Evolutionary conservation across 2,329 filamentous ascomycete species (phyloP).

Genomic region (Graphilbum ipis-grandicollis): DNA sequence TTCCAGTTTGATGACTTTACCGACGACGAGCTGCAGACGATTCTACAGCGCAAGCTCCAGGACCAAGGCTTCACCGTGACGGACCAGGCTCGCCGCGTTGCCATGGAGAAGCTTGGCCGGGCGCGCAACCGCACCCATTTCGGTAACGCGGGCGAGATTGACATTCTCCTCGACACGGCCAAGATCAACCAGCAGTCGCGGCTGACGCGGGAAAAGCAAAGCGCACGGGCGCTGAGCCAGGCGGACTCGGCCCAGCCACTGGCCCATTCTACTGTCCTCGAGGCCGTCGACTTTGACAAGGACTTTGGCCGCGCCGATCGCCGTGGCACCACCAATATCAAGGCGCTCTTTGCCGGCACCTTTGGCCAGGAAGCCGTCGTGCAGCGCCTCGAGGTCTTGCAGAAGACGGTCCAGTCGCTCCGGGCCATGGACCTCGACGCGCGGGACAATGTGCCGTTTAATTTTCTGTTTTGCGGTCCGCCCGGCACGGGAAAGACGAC

Average conservation of each 20-base stretch:
- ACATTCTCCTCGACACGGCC: conserved; percentile 44
- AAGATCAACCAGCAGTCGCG: conserved; percentile 24
- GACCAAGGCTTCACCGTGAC: conserved; percentile 34
- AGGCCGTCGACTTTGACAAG: conserved; percentile 36
- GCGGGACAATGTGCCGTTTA: conserved; percentile 42
- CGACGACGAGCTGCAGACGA: conserved; percentile 35
- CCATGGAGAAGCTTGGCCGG: conserved; percentile 40
- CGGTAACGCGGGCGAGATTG: conserved; percentile 59
- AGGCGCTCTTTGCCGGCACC: conserved; percentile 35
- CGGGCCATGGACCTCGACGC: conserved; percentile 34
- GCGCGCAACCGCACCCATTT: conserved; percentile 48
- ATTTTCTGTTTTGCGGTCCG: conserved; percentile 51
- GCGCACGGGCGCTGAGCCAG: no score
- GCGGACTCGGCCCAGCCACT: no score
- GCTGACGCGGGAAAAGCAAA: conserved; percentile 7
- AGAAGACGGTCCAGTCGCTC: conserved; percentile 32
- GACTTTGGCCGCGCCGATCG: conserved; percentile 35
- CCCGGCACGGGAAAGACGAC: conserved; percentile 51
- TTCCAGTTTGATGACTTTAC: conserved; percentile 56
- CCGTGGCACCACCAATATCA: conserved; percentile 25
- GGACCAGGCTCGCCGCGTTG: conserved; percentile 30
- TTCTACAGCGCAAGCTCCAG: conserved; percentile 47
- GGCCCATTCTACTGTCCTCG: conserved; percentile 8
- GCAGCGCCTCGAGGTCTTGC: conserved; percentile 33
- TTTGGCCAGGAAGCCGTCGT: conserved; percentile 41